These are phyloP conservation scores for Ophiocordyceps australis DNA, from an alignment of 2,329 filamentous ascomycete genomes.

Conservation along the genomic window DNA sequence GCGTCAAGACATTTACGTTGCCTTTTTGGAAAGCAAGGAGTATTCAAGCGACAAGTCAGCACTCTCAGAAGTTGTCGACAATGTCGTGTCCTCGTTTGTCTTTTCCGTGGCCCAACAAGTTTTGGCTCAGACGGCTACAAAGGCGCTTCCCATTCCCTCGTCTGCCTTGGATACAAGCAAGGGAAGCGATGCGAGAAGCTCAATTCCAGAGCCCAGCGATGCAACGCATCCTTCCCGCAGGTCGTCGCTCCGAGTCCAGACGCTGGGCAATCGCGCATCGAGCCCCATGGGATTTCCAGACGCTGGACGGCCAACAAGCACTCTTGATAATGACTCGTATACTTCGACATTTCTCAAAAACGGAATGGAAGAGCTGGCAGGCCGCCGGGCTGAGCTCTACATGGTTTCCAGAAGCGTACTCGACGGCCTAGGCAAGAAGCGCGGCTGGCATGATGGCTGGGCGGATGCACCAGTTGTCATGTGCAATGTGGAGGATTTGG, in stretches of 20 bases:
- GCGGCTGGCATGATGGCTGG: conserved; percentile 68
- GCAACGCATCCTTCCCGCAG: conserved; percentile 51
- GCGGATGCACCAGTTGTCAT: conserved; percentile 31
- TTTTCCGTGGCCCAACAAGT: conserved; percentile 63
- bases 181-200: conserved; percentile 38
- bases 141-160: conserved; percentile 46
- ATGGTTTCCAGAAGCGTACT: conserved; percentile 65
- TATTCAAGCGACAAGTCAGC: conserved; percentile 15
- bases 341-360: conserved; percentile 33
- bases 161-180: conserved; percentile 29
- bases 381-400: conserved; percentile 66
- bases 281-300: conserved; percentile 37
- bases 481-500: conserved; percentile 23
- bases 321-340: conserved; percentile 18
- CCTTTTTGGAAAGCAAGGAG: conserved; percentile 25
- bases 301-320: conserved; percentile 18
- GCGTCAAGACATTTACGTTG: conserved; percentile 56
- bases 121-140: conserved; percentile 55
- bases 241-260: conserved; percentile 36
- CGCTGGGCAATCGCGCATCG: conserved; percentile 16
- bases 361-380: conserved; percentile 68
- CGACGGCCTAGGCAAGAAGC: conserved; percentile 51
- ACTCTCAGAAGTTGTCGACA: conserved; percentile 43
- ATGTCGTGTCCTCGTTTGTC: conserved; percentile 59
- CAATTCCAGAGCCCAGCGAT: conserved; percentile 50